phyloP scores from a whole-genome alignment of 2,329 filamentous ascomycete species.

The Penicillium sp. region DNA sequence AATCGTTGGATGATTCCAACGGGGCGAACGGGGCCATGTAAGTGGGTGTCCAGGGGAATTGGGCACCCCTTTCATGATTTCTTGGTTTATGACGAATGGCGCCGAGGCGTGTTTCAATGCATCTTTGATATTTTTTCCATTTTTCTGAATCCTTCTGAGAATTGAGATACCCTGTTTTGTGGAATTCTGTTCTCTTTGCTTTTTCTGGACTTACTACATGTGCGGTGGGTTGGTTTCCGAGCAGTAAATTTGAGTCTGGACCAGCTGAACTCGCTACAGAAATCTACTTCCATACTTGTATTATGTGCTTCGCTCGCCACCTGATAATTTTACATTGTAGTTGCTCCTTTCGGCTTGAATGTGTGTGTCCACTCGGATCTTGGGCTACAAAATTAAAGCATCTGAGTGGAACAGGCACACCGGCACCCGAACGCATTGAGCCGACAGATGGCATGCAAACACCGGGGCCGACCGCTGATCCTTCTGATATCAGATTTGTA shows the following conservation, averaged over 20 bases:
- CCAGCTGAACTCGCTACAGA: neutral
- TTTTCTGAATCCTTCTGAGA: constrained; percentile 11
- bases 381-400: no score
- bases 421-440: neutral
- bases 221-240: no score
- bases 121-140: constrained; percentile 11
- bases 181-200: constrained; percentile 10
- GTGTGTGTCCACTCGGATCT: neutral
- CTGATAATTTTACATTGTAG: no score
- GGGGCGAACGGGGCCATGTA: constrained; percentile 9
- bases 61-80: constrained; percentile 1
- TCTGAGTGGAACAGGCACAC: no score
- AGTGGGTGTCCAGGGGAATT: constrained; percentile 20
- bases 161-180: constrained; percentile 24
- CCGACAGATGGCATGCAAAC: neutral
- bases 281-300: no score
- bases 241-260: neutral
- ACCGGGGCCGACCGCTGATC: neutral
- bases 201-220: neutral
- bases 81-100: constrained; percentile 20
- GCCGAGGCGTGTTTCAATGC: constrained; percentile 25
- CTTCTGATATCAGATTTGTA: neutral
- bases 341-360: no score
- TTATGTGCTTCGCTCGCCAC: no score
- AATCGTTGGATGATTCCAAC: constrained; percentile 27